Evolutionary conservation across 1,284 basidiomycete species (phyloP), one percentile per base, ranked within the genome.

Genomic region (Xerocomus amazonicus): DNA sequence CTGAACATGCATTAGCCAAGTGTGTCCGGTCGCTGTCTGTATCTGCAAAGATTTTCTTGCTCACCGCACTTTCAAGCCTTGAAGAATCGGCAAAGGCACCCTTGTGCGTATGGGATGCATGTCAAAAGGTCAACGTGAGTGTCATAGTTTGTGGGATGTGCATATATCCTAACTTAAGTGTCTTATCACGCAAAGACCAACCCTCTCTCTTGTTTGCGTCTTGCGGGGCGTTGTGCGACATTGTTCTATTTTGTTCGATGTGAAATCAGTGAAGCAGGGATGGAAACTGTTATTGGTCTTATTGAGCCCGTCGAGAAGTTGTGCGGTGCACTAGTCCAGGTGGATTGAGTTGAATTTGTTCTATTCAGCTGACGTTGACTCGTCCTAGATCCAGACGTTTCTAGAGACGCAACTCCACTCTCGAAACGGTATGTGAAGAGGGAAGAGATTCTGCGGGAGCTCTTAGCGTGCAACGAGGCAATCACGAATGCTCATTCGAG

Each of bases 361-460:
- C 42, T 32, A 35, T 10, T 45, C 10, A 17, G 34, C 43, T 47
- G 13, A 47, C 14, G 5, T 45, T 17, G 72, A 16, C 63, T 73
- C 43, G 72, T n/a, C 64, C 73, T 36, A 73, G 41, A 78, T 88
- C 3, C 70, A 73, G 42, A 57, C 65, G 6, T 75, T 88, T 56
- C 73, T 87, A 16, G 60, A 76, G 51, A 82, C 79, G 54, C 81
- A 87, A 54, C 73, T 75, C 9, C 76, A 78, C 44, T 90, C 70
- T 66, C 91, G 54, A 90, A 89, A 68, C 76, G 87, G 2, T 91
- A 90, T 63, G 73, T 90, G 43, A 84, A 83, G 62, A 77, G 87
- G 32, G 83, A 88, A 34, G 85, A 91, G 56, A 85, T 88, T 39
- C 65, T 75, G 19, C 70, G 71, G 19, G 77, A 77, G 45, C 79